Evolutionary conservation across 2,329 filamentous ascomycete species (phyloP).

Genomic region (Colletotrichum cereale): DNA sequence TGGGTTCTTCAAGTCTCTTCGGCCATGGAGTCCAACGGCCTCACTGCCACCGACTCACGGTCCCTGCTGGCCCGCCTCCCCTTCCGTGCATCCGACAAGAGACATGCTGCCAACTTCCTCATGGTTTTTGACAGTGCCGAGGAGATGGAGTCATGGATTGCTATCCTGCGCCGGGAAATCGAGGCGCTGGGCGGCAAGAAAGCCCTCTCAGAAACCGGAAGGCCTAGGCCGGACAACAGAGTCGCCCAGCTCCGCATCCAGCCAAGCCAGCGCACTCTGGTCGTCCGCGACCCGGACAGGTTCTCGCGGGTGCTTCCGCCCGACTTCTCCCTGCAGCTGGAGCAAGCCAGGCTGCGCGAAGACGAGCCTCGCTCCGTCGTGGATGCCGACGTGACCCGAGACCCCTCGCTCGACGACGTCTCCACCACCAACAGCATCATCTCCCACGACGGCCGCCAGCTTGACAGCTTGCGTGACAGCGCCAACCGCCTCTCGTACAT

Average conservation of each 20-base stretch:
- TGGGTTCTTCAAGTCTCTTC: constrained; percentile 85
- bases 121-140: constrained; percentile 80
- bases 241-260: constrained; percentile 52
- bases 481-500: constrained; percentile 69
- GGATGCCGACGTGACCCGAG: constrained; percentile 49
- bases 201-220: constrained; percentile 70
- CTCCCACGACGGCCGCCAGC: constrained; percentile 69
- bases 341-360: constrained; percentile 43
- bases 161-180: constrained; percentile 76
- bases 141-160: constrained; percentile 83
- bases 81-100: constrained; percentile 68
- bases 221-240: constrained; percentile 58
- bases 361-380: constrained; percentile 43
- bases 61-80: constrained; percentile 76
- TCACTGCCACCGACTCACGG: constrained; percentile 62
- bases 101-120: constrained; percentile 73
- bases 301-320: constrained; percentile 56
- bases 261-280: constrained; percentile 59
- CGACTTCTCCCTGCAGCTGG: constrained; percentile 51
- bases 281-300: constrained; percentile 62
- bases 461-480: constrained; percentile 69
- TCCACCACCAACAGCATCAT: constrained; percentile 69
- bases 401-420: constrained; percentile 64
- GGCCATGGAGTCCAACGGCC: constrained; percentile 70
- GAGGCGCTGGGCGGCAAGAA: constrained; percentile 77